Conservation (phyloP, 345 rosid genomes). For the Aquilaria yunnanensis region DNA sequence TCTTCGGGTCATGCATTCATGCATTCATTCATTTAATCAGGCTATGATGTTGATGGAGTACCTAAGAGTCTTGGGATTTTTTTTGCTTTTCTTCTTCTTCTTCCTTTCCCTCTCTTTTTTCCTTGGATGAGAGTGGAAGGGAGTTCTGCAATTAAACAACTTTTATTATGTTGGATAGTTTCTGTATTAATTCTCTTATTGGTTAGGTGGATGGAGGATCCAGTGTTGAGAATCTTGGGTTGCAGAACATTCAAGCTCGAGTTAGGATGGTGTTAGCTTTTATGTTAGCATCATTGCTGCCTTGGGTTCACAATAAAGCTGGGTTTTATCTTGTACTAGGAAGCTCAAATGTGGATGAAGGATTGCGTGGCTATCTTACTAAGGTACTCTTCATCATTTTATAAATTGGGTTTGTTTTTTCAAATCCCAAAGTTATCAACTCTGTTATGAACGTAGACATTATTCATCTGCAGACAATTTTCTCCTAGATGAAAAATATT, state of each 20-base stretch:
- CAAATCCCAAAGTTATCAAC: too few species aligned
- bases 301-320: constrained; percentile 89
- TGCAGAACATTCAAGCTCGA: constrained; percentile 94
- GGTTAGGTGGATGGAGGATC: constrained; percentile 90
- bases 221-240: constrained; percentile 72
- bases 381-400: constrained; percentile 45
- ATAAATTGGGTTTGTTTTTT: not conserved
- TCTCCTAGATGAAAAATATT: too few species aligned
- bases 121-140: not conserved
- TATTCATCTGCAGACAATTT: too few species aligned
- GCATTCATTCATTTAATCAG: not conserved
- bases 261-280: constrained; percentile 94
- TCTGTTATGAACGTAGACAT: too few species aligned
- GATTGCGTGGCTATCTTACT: constrained; percentile 86
- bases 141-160: not conserved
- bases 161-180: not conserved
- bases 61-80: not conserved
- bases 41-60: not conserved
- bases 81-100: too few species aligned
- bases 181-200: constrained; percentile 13
- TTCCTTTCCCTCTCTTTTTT: not conserved
- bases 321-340: constrained; percentile 95
- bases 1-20: not conserved
- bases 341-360: constrained; percentile 95
- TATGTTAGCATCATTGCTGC: constrained; percentile 87